These are phyloP conservation scores for Dimocarpus longan DNA, from an alignment of 345 rosid species.

Conservation along the genomic window DNA sequence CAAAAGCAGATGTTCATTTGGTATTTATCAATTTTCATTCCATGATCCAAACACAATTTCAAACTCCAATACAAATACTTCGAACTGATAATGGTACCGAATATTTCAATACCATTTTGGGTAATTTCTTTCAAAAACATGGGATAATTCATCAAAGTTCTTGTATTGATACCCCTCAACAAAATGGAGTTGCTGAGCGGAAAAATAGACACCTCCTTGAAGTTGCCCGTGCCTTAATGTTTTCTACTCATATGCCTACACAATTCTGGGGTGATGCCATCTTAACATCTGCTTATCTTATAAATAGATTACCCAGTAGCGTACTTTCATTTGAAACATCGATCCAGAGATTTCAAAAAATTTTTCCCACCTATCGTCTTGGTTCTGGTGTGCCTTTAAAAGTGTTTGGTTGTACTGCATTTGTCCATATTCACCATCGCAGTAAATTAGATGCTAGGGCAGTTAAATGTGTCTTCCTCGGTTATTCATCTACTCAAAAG, in stretches of 20 bases:
- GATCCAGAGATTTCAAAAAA: not conserved
- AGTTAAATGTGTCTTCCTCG: too few species aligned
- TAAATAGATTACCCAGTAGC: not conserved
- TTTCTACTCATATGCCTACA: not conserved
- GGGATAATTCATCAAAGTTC: not conserved
- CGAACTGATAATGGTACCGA: not conserved
- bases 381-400: not conserved
- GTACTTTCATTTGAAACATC: not conserved
- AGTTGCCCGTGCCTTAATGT: not conserved
- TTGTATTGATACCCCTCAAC: too few species aligned
- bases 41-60: not conserved
- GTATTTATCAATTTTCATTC: too few species aligned
- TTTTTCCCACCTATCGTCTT: not conserved
- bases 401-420: not conserved
- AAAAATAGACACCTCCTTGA: too few species aligned
- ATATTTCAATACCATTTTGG: not conserved
- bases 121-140: too few species aligned
- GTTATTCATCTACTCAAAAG: too few species aligned
- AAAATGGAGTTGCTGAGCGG: too few species aligned
- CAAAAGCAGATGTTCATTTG: too few species aligned
- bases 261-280: not conserved
- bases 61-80: not conserved
- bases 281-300: not conserved
- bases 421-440: not conserved
- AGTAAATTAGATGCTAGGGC: not conserved